Evolutionary conservation across 2,329 filamentous ascomycete species (phyloP).

Genomic region (Pseudocercospora cruenta): DNA sequence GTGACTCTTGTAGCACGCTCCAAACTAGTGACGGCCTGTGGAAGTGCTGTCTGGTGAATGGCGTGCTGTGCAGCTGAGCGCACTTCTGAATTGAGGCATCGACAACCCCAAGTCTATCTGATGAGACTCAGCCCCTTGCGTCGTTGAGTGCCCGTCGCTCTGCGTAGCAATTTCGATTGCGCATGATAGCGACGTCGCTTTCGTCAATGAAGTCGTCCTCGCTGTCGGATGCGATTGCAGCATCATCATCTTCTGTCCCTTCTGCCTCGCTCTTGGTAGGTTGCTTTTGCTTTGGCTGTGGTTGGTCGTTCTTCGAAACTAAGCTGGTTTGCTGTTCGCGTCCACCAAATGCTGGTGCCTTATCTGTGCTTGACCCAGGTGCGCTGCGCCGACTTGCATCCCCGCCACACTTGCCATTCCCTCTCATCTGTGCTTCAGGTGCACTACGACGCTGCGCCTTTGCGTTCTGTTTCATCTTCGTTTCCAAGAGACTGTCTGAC

Average conservation of each 20-base stretch:
- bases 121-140: conserved; percentile 4
- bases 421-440: not conserved
- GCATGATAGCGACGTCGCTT: not conserved
- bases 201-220: conserved; percentile 22
- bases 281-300: not conserved
- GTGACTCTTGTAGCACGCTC: not conserved
- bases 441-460: not conserved
- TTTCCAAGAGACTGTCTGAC: not conserved
- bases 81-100: conserved; percentile 2
- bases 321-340: not conserved
- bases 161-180: conserved; percentile 20
- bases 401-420: not conserved
- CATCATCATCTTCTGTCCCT: conserved; percentile 15
- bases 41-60: not conserved
- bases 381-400: not conserved
- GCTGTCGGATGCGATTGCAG: conserved; percentile 28
- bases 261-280: not conserved
- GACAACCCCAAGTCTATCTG: not conserved
- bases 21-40: not conserved
- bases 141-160: conserved; percentile 20
- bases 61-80: conserved; percentile 5
- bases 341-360: not conserved
- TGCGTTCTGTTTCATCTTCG: not conserved
- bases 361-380: not conserved
- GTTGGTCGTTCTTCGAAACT: not conserved